phyloP scores from a whole-genome alignment of 371 early-diverging fungal species.

The Mortierella sp. region DNA sequence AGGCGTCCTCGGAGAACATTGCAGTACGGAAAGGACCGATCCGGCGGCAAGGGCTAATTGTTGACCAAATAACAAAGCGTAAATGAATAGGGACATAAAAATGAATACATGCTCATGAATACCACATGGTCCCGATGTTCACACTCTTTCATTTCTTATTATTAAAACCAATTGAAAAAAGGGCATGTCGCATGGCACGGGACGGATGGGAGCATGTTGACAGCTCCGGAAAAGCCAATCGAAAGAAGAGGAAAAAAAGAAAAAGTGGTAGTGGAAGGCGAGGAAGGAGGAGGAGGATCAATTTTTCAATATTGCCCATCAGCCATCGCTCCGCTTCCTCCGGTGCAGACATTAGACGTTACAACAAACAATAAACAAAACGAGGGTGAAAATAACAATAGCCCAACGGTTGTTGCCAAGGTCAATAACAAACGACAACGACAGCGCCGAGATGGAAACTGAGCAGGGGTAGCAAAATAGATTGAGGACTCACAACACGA shows the following conservation, averaged over 20 bases:
- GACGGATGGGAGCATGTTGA: background rate
- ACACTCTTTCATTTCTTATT: background rate
- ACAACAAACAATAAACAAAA: background rate
- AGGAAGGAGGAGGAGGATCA: background rate
- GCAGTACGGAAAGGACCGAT: constrained; percentile 50
- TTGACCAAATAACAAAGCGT: background rate
- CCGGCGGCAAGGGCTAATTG: constrained; percentile 45
- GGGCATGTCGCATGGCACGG: too few species aligned
- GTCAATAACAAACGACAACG: background rate
- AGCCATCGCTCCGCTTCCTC: background rate
- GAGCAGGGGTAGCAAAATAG: background rate
- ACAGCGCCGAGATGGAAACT: constrained; percentile 5
- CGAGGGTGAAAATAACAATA: background rate
- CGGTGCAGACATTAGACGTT: background rate
- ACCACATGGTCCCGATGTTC: background rate
- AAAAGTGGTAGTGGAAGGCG: background rate
- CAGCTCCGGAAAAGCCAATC: background rate
- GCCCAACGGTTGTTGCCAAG: background rate
- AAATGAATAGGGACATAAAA: background rate
- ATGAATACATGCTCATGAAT: constrained; percentile 17
- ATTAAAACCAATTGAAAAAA: background rate
- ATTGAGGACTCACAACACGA: background rate
- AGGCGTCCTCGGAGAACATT: constrained; percentile 42
- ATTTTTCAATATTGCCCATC: background rate
- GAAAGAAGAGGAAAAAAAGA: background rate